phyloP scores from a whole-genome alignment of 2,329 filamentous ascomycete genomes.

The Cytospora paraplurivora region DNA sequence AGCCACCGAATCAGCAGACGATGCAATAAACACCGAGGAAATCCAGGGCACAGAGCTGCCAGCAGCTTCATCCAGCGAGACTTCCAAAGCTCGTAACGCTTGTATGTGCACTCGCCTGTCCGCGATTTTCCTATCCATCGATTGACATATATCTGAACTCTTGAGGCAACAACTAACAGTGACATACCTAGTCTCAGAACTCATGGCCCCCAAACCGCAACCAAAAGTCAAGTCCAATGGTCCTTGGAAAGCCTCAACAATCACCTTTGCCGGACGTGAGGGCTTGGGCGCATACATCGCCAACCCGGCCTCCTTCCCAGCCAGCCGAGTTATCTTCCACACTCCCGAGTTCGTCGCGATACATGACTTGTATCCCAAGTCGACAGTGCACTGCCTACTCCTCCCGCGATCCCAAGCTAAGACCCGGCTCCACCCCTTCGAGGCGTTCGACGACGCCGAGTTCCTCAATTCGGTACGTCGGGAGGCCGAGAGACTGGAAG shows the following conservation, averaged over 20 bases:
- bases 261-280: slow-evolving; percentile 51
- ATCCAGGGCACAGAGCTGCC: slow-evolving; percentile 40
- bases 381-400: slow-evolving; percentile 82
- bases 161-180: slow-evolving; percentile 25
- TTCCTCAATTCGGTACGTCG: slow-evolving; percentile 67
- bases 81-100: slow-evolving; percentile 42
- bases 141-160: not conserved
- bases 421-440: slow-evolving; percentile 70
- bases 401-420: slow-evolving; percentile 70
- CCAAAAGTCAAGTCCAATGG: slow-evolving; percentile 31
- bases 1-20: slow-evolving; percentile 35
- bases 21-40: slow-evolving; percentile 46
- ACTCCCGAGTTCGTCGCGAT: slow-evolving; percentile 74
- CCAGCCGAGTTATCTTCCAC: slow-evolving; percentile 64
- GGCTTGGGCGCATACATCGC: slow-evolving; percentile 68
- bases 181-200: slow-evolving; percentile 48
- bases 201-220: slow-evolving; percentile 53
- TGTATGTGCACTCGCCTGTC: slow-evolving; percentile 38
- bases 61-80: slow-evolving; percentile 31
- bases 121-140: not conserved
- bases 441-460: slow-evolving; percentile 68
- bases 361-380: slow-evolving; percentile 84
- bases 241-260: slow-evolving; percentile 24
- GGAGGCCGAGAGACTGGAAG: slow-evolving; percentile 63
- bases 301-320: slow-evolving; percentile 61